Base-by-base conservation (phyloP, 2,329 filamentous ascomycete species). In the Talaromyces verruculosus region DNA sequence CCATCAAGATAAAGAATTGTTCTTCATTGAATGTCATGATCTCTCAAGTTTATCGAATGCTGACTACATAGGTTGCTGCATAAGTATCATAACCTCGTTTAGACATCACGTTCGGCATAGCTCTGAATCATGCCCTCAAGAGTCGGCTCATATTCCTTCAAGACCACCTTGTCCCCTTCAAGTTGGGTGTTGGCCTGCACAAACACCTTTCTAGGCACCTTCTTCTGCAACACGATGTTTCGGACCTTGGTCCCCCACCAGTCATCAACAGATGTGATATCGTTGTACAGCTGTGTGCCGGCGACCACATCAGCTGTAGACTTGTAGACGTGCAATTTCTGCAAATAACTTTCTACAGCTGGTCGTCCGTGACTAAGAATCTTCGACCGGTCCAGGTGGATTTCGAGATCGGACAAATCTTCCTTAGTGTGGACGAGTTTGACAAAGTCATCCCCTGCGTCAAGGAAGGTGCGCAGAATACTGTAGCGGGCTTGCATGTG, bases 321-420 rank as follows among this genome's bases (percentile, higher is more conserved):
- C 83, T 97, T 97, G 84, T 91, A 97, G 69, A 97, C 84, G 78
- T 97, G 93, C 68, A 98, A 81, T 79, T 96, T 95, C 81, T 96
- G 93, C 61, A 98, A 83, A 76, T 96, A 96, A 61, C 88, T 86
- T 72, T 92, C 91, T 22, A 98, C 91, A 2, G 93, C 91, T 49
- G 90, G 88, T 1, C 93, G 88, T 22, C 94, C 94, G 15, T 90
- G 87, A 0, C 88, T 92, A 39, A 95, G 83, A 71, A 97, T 97
- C 84, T 96, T 95, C 70, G 84, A 88, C 45, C 92, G 89, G 78
- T 97, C 92, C 30, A 98, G 83, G 68, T 87, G 87, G 73, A 98
- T 94, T 19, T 87, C 90, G 53, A 97, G 79, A 74, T 96, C 92
- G 0, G 90, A 91, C 2, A 97, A 83, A 71, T 93, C 89, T 30